Evolutionary conservation across 129 eudicot species (phyloP).

Genomic region (Flaveria bidentis): DNA sequence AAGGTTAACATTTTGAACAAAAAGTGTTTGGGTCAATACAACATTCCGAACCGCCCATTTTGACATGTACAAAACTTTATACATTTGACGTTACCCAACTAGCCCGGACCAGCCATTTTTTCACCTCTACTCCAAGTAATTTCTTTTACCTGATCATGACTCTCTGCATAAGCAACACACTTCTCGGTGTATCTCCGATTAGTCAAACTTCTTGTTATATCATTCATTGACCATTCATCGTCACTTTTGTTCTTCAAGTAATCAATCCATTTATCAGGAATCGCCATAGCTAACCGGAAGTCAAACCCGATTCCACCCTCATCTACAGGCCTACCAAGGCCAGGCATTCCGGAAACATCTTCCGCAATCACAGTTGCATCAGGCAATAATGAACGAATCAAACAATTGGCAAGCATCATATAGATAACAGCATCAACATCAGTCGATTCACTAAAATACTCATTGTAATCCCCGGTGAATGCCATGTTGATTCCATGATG

Average conservation of each 20-base stretch:
- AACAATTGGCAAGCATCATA: conserved; percentile 82
- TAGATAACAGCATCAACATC: conserved; percentile 94
- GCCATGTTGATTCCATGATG: conserved; percentile 84
- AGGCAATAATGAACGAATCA: conserved; percentile 61
- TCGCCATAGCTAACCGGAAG: conserved; percentile 92
- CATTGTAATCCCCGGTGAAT: conserved; percentile 69
- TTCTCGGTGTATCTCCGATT: conserved; percentile 90
- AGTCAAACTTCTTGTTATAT: conserved; percentile 74
- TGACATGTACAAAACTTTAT: too few relatives aligned
- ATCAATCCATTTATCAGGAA: conserved; percentile 98
- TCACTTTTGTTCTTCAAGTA: conserved; percentile 85
- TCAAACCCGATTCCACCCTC: conserved; percentile 98
- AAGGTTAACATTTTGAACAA: background rate
- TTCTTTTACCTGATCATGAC: conserved; percentile 89
- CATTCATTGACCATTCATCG: conserved; percentile 90
- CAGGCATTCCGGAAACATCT: conserved; percentile 99
- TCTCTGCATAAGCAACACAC: conserved; percentile 95
- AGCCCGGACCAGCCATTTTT: too few relatives aligned
- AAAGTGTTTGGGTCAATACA: too few relatives aligned
- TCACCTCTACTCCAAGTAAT: conserved; percentile 2
- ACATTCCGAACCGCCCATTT: too few relatives aligned
- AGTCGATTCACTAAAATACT: conserved; percentile 80
- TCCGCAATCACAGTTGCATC: conserved; percentile 90
- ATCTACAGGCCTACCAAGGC: conserved; percentile 75
- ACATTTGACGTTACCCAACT: too few relatives aligned